Base-by-base conservation (phyloP, 1,284 basidiomycete species). In the Fomitiporia mediterranea region DNA sequence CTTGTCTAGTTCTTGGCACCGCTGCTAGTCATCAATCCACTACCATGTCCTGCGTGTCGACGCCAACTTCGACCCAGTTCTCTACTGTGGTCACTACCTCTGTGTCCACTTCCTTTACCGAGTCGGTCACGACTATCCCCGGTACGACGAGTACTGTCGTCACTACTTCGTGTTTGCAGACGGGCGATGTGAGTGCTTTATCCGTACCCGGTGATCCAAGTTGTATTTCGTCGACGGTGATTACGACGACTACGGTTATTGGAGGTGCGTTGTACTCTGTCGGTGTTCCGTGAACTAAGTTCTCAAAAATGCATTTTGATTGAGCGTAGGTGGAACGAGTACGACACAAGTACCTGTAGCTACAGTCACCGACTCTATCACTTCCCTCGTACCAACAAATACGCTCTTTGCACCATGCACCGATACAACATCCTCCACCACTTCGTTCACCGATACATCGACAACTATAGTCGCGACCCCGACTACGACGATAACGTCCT, bases 51-150 rank as follows among this genome's bases (percentile, higher is more conserved):
- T 77, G 77, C 55, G 61, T 59, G 42, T 61, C 71, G 11, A 60
- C 63, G 11, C 68, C 73, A 13, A 76, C 71, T 27, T 67, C 67
- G 51, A 76, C 75, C 9, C 59, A 66, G 50, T 75, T 72, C 61
- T 58, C 61, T 43, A 73, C 70, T 0, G 47, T 71, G 59, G 70
- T 69, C 2, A 65, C 71, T 4, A 66, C 63, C 23, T 64, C 59
- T 17, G 56, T 68, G 2, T 68, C 72, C 15, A 76, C 73, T 6
- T 72, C 71, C 8, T 67, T 64, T 54, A 71, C 73, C 9, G 60
- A 64, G 19, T 65, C 64, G 34, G 55, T 66, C 13, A 66, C 66
- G 25, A 68, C 63, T 23, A 44, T 65, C 11, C 61, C 66, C 5
- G 63, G 52, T 15, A 59, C 66, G 28, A 17, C 65, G 17, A 69